Evolutionary conservation across 108 stramenopile genomes (phyloP).

Genomic region (Cafeteria roenbergensis): DNA sequence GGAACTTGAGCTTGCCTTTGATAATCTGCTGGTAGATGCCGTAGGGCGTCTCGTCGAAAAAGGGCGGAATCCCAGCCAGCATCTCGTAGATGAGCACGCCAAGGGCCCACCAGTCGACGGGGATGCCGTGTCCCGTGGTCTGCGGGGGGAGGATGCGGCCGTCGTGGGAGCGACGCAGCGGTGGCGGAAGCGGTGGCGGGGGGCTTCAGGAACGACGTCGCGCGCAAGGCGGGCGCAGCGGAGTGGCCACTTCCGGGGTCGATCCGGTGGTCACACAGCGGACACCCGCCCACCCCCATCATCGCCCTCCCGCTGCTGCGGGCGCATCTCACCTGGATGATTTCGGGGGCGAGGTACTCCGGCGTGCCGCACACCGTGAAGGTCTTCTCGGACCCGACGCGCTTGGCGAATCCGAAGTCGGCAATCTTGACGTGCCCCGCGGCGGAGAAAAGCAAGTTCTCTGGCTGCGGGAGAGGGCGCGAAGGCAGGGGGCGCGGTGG

Average conservation of each 20-base stretch:
- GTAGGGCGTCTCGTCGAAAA: slow-evolving; percentile 44
- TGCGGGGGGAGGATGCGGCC: too few species aligned
- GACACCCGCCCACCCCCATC: too few species aligned
- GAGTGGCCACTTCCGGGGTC: too few species aligned
- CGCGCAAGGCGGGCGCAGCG: too few species aligned
- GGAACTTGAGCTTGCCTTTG: slow-evolving; percentile 27
- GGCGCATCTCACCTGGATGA: neutral
- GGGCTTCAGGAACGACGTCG: too few species aligned
- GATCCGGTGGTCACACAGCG: too few species aligned
- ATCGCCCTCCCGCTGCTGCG: too few species aligned
- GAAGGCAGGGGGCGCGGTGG: too few species aligned
- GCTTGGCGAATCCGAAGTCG: slow-evolving; percentile 74
- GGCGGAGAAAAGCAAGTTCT: slow-evolving; percentile 23
- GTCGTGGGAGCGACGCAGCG: too few species aligned
- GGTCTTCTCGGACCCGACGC: slow-evolving; percentile 36
- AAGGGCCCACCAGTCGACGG: slow-evolving; percentile 79
- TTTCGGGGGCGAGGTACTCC: slow-evolving; percentile 7
- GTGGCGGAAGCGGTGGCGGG: too few species aligned
- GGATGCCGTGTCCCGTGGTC: slow-evolving; percentile 75
- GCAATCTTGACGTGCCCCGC: slow-evolving; percentile 66
- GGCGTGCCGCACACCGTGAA: neutral
- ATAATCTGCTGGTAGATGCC: slow-evolving; percentile 49
- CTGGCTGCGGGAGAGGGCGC: neutral
- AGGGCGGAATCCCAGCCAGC: slow-evolving; percentile 69
- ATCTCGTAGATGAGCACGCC: slow-evolving; percentile 69